Percentiles rank a stretch among this genome's conserved stretches.
phyloP scores from a whole-genome alignment of 1,139 yeast species.

The Eremothecium gossypii region DNA sequence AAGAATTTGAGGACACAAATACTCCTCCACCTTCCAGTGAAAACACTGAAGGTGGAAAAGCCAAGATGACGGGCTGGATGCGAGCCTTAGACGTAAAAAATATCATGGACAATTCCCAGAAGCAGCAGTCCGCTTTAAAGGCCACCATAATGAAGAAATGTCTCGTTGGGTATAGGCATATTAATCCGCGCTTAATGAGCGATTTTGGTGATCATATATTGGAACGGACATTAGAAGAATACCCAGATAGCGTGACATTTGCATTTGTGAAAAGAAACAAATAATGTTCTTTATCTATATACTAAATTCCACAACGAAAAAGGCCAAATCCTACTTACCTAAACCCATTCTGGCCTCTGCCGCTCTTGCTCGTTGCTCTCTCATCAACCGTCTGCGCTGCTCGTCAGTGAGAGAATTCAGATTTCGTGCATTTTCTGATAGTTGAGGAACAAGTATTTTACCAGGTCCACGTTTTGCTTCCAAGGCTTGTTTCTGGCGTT shows the following conservation, averaged over 20 bases:
- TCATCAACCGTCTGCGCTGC: constrained; percentile 67
- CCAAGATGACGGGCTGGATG: constrained; percentile 35
- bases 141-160: constrained; percentile 45
- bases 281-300: neutral
- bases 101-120: constrained; percentile 25
- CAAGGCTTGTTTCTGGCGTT: constrained; percentile 17
- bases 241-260: constrained; percentile 17
- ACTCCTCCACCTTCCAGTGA: constrained; percentile 23
- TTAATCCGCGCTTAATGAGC: constrained; percentile 35
- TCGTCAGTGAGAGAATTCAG: constrained; percentile 45
- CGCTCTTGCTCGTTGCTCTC: constrained; percentile 94
- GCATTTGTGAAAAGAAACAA: constrained; percentile 19
- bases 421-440: constrained; percentile 23
- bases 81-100: constrained; percentile 44
- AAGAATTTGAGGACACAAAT: constrained; percentile 19
- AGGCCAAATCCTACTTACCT: constrained; percentile 1
- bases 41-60: constrained; percentile 15
- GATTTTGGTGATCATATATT: constrained; percentile 18
- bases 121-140: constrained; percentile 26
- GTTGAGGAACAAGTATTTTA: constrained; percentile 19
- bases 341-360: constrained; percentile 71
- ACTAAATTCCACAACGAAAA: neutral
- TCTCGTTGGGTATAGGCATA: constrained; percentile 52
- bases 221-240: constrained; percentile 14
- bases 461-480: constrained; percentile 27